Conservation (phyloP, 345 rosid species). For the Eucalyptus microcorys region DNA sequence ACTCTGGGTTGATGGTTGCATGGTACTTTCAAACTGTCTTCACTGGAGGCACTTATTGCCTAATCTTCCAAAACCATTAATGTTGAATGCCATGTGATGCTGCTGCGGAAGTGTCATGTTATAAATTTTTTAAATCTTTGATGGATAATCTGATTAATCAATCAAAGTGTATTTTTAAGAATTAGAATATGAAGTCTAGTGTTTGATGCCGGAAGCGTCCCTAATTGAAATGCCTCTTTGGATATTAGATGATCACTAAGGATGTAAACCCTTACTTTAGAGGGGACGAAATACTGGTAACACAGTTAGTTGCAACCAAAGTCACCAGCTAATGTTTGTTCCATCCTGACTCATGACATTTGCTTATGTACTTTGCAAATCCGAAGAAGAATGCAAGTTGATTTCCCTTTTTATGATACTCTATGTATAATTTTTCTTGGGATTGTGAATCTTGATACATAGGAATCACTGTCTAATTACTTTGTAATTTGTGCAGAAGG, state of each 20-base stretch:
- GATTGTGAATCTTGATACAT: not conserved
- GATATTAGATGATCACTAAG: not conserved
- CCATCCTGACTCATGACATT: not conserved
- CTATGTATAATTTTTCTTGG: not conserved
- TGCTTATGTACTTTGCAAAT: not conserved
- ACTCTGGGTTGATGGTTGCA: not conserved
- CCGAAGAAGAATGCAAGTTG: not conserved
- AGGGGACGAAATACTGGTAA: not conserved
- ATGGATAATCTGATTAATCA: not conserved
- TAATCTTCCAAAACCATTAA: not conserved
- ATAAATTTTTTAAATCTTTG: not conserved
- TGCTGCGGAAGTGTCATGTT: not conserved
- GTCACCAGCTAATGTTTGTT: not conserved
- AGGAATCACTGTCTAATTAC: not conserved
- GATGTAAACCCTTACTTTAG: not conserved
- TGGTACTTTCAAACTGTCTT: not conserved
- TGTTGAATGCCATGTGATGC: not conserved
- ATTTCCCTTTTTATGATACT: not conserved
- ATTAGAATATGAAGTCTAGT: not conserved
- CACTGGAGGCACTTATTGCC: not conserved
- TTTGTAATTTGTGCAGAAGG: slow-evolving; percentile 33
- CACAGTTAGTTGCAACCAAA: not conserved
- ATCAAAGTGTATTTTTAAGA: not conserved
- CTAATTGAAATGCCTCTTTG: not conserved
- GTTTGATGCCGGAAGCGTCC: not conserved